Evolutionary conservation across 2,329 filamentous ascomycete genomes (phyloP), one percentile per base, ranked within the genome.

Genomic region (Penicillium fuscoglaucum): DNA sequence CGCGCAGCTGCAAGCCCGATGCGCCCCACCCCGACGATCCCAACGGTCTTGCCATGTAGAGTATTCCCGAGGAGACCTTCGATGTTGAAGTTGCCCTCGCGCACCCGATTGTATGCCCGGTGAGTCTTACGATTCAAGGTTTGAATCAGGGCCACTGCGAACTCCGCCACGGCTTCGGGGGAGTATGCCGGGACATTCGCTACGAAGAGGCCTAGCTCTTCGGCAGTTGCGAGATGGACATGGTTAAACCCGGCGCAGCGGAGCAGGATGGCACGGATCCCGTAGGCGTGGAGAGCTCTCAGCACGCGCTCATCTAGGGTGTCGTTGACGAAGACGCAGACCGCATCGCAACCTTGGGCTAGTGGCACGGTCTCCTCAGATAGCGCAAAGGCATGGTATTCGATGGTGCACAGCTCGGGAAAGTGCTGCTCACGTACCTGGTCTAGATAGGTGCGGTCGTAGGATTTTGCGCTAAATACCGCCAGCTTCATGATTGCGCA

Each of bases 301-400:
- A 89, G 77, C 40, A 88, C 83, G 1, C 74, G 68, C 6, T 72
- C 78, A 53, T 79, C 75, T 21, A 88, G 76, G 5, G 73, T 73
- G 73, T 90, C 87, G 72, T 89, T 90, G 69, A 89, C 87, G 66
- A 90, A 90, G 66, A 84, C 83, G 73, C 87, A 89, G 49, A 90
- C 79, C 56, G 86, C 87, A 43, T 81, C 74, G 58, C 81, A 78
- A 37, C 77, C 80, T 1, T 74, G 68, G 2, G 83, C 82, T 7
- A 89, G 79, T 1, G 80, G 64, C 2, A 80, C 84, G 0, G 86
- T 90, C 46, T 85, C 81, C 29, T 76, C 63, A 41, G 76, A 79
- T 10, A 89, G 80, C 3, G 83, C 67, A 58, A 86, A 84, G 46
- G 85, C 80, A 72, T 88, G 84, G 71, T 83, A 87, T 57, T 76